Evolutionary conservation across 169 alveolate species (phyloP).

Genomic region (Besnoitia besnoiti): DNA sequence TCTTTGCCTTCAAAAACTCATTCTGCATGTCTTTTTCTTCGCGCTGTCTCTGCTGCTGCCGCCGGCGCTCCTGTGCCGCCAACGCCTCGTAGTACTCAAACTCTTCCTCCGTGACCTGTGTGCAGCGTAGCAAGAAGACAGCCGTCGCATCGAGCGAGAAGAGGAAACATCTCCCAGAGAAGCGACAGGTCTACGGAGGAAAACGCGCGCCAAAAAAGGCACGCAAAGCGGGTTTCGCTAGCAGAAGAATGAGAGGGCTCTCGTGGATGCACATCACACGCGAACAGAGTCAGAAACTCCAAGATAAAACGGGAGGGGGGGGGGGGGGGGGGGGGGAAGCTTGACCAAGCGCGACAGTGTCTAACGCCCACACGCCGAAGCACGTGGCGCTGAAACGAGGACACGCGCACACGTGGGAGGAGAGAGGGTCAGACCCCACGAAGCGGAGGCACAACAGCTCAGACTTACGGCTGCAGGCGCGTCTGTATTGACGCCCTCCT

Average conservation of each 20-base stretch:
- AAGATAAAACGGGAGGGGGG: too few species aligned
- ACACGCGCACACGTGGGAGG: too few species aligned
- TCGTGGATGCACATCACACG: too few species aligned
- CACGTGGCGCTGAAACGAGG: not conserved
- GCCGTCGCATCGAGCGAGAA: not conserved
- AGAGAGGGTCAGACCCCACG: too few species aligned
- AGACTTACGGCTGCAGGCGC: slow-evolving; percentile 5
- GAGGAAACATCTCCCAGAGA: not conserved
- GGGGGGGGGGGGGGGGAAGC: too few species aligned
- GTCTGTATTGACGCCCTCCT: not conserved
- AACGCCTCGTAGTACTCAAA: slow-evolving; percentile 71
- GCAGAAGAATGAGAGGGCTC: too few species aligned
- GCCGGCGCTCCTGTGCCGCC: slow-evolving; percentile 61
- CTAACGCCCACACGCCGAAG: not conserved
- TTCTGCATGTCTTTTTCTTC: slow-evolving; percentile 66
- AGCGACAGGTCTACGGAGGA: not conserved
- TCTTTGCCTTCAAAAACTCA: slow-evolving; percentile 61
- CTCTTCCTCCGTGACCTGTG: slow-evolving; percentile 73
- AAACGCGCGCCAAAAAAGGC: too few species aligned
- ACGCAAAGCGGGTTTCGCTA: too few species aligned
- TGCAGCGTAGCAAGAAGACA: not conserved
- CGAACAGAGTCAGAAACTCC: too few species aligned
- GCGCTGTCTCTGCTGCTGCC: slow-evolving; percentile 55
- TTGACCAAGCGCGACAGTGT: too few species aligned
- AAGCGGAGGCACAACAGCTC: too few species aligned